These are phyloP conservation scores for Boletus reticulatus DNA, from an alignment of 768 basidiomycete genomes.

Conservation along the genomic window DNA sequence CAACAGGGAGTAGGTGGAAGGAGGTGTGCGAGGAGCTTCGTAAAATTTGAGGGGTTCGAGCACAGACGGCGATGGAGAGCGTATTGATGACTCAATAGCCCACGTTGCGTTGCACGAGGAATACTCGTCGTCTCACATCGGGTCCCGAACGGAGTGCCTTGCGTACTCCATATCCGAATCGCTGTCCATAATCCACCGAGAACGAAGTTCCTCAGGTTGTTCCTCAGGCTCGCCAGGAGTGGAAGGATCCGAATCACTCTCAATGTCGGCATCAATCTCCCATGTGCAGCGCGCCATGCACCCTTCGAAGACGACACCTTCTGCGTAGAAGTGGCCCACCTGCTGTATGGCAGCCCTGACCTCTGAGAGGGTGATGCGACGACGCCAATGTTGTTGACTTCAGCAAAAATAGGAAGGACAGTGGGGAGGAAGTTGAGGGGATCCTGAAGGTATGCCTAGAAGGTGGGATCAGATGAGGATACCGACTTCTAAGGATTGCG, in stretches of 20 bases:
- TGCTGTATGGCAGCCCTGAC: constrained; percentile 56
- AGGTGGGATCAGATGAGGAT: constrained; percentile 77
- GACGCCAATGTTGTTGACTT: constrained; percentile 69
- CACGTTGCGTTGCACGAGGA: constrained; percentile 53
- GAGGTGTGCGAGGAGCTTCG: constrained; percentile 48
- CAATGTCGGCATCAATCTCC: constrained; percentile 67
- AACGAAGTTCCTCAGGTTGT: constrained; percentile 41
- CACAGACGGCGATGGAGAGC: constrained; percentile 41
- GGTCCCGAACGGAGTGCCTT: constrained; percentile 29
- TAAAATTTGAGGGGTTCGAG: constrained; percentile 40
- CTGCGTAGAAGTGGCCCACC: constrained; percentile 66
- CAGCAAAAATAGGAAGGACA: constrained; percentile 76
- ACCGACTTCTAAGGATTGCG: constrained; percentile 97
- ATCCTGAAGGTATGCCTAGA: constrained; percentile 80
- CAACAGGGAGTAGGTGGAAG: constrained; percentile 48
- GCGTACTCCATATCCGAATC: constrained; percentile 35
- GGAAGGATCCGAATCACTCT: constrained; percentile 62
- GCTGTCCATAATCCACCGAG: constrained; percentile 58
- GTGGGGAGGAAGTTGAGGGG: constrained; percentile 78
- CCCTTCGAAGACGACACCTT: constrained; percentile 75
- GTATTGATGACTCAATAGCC: constrained; percentile 51
- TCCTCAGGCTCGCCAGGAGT: constrained; percentile 42
- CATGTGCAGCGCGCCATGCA: constrained; percentile 77
- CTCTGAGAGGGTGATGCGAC: constrained; percentile 44
- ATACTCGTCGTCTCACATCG: constrained; percentile 34